These are phyloP conservation scores for Mastigamoeba balamuthi DNA, from an alignment of 78 protist species.

Conservation along the genomic window DNA sequence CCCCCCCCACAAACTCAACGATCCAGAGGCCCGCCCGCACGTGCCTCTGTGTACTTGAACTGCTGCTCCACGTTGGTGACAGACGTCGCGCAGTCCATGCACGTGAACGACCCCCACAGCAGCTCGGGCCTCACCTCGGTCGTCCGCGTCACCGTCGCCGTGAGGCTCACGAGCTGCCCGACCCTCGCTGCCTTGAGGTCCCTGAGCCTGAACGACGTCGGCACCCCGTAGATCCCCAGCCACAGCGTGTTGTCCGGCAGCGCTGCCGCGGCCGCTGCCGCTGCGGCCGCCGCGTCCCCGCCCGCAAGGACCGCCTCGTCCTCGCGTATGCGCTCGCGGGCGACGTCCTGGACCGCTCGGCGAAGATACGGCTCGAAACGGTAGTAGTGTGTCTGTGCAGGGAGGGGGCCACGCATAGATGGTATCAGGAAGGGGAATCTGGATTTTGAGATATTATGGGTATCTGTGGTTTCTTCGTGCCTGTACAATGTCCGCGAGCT, in stretches of 20 bases:
- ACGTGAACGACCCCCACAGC: conserved; percentile 71
- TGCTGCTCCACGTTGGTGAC: conserved; percentile 76
- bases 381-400: neutral
- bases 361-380: conserved; percentile 1
- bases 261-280: neutral
- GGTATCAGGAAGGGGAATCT: neutral
- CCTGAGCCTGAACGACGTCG: conserved; percentile 28
- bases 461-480: too few species aligned
- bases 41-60: conserved; percentile 85
- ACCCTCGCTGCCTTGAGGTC: conserved; percentile 43
- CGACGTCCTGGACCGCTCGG: conserved; percentile 2
- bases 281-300: neutral
- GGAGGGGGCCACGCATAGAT: neutral
- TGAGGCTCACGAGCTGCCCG: conserved; percentile 64
- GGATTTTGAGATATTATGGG: too few species aligned
- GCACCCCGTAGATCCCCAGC: neutral
- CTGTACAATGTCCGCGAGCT: neutral
- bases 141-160: conserved; percentile 95
- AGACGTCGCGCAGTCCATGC: conserved; percentile 68
- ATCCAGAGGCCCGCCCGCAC: too few species aligned
- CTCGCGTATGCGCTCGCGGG: neutral
- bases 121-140: conserved; percentile 96
- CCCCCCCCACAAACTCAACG: too few species aligned
- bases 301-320: neutral
- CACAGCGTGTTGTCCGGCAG: neutral